Evolutionary conservation across 2,329 filamentous ascomycete species (phyloP).

Genomic region (Neospermospora avenae): DNA sequence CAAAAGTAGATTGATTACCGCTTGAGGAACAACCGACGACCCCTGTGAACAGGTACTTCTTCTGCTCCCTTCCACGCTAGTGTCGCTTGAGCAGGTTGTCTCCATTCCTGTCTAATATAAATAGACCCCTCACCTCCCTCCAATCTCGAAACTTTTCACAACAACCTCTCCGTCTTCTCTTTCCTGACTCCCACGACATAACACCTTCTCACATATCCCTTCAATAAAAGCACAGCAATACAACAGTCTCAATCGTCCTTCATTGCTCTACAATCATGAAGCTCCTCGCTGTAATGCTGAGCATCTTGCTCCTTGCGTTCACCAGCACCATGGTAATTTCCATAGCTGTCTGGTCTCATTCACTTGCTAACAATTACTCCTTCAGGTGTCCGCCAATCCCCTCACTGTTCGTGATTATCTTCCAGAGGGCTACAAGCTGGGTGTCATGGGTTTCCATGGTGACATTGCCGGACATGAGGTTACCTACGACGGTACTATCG

Average conservation of each 20-base stretch:
- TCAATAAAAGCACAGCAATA: no score
- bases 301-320: background rate
- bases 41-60: background rate
- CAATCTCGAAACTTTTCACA: background rate
- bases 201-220: no score
- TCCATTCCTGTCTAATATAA: background rate
- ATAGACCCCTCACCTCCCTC: background rate
- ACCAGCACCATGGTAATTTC: background rate
- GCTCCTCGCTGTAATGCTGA: background rate
- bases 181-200: background rate
- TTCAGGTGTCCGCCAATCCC: background rate
- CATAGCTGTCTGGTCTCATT: background rate
- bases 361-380: background rate
- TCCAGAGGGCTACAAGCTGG: background rate
- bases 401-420: background rate
- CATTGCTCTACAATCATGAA: background rate
- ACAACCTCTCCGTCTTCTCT: background rate
- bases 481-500: background rate
- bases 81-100: background rate
- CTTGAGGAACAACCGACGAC: background rate
- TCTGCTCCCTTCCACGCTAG: background rate
- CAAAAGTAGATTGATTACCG: background rate
- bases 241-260: background rate
- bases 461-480: background rate
- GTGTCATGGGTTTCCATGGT: background rate